phyloP scores from a whole-genome alignment of 1,284 basidiomycete species.

The Peniophora sp. region DNA sequence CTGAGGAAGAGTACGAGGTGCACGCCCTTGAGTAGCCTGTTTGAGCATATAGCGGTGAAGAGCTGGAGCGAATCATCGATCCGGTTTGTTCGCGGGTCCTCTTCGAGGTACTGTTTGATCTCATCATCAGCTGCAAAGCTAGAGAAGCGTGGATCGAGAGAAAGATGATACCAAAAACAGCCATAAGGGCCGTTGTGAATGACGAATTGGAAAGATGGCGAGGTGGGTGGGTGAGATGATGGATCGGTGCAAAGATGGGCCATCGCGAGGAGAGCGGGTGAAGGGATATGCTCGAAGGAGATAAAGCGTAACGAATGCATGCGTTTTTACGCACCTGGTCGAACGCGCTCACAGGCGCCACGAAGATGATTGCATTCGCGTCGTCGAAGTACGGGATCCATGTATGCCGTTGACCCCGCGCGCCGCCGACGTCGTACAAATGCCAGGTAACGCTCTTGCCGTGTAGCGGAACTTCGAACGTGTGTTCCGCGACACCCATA shows the following conservation, averaged over 20 bases:
- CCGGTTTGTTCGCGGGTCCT: slow-evolving; percentile 73
- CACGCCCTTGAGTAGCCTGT: slow-evolving; percentile 65
- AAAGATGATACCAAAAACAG: not conserved
- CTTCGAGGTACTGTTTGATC: slow-evolving; percentile 60
- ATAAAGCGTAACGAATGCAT: no score
- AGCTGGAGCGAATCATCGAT: slow-evolving; percentile 80
- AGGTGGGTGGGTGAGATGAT: not conserved
- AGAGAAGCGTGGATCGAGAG: not conserved
- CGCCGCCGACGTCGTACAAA: slow-evolving; percentile 75
- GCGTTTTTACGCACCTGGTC: slow-evolving; percentile 49
- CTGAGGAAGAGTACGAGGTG: slow-evolving; percentile 76
- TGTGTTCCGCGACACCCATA: slow-evolving; percentile 76
- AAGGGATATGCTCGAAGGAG: not conserved
- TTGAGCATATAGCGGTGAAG: slow-evolving; percentile 79
- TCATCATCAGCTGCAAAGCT: not conserved
- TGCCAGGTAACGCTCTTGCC: slow-evolving; percentile 73
- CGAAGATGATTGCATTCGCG: slow-evolving; percentile 79
- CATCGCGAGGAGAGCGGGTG: not conserved
- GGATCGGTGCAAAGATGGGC: not conserved
- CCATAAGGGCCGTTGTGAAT: not conserved
- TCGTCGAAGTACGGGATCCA: slow-evolving; percentile 83
- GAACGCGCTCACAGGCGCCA: slow-evolving; percentile 81
- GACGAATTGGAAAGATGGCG: not conserved
- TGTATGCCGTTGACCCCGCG: slow-evolving; percentile 73
- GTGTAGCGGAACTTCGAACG: slow-evolving; percentile 65